These are phyloP conservation scores for Cucurbita moschata DNA, from an alignment of 306 rosid species.

Conservation along the genomic window DNA sequence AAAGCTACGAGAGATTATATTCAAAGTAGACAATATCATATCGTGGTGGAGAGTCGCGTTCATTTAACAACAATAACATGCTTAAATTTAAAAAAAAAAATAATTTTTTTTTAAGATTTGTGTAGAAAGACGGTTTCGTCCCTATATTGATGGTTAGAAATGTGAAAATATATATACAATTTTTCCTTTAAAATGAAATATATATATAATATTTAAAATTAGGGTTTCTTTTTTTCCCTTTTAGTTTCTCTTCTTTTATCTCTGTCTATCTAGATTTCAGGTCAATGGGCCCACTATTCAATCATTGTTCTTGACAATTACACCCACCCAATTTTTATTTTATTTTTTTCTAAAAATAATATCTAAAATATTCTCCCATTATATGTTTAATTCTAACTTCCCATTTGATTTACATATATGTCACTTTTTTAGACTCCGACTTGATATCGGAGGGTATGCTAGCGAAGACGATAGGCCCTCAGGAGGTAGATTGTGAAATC, in stretches of 20 bases:
- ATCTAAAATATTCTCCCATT: not conserved
- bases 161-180: too few species aligned
- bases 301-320: conserved; percentile 35
- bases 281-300: conserved; percentile 62
- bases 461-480: too few species aligned
- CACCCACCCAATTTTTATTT: conserved; percentile 28
- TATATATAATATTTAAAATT: not conserved
- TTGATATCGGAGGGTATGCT: accelerated
- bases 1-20: too few species aligned
- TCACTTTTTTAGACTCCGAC: not conserved
- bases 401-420: not conserved
- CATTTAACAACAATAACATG: too few species aligned
- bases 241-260: conserved; percentile 2
- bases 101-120: too few species aligned
- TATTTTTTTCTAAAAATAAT: not conserved
- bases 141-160: too few species aligned
- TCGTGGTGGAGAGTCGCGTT: too few species aligned
- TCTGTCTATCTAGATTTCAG: conserved; percentile 23
- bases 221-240: not conserved
- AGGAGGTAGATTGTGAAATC: too few species aligned
- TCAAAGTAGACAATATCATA: too few species aligned
- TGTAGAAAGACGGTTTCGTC: too few species aligned
- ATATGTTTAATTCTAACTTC: not conserved
- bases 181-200: too few species aligned
- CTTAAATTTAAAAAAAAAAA: too few species aligned